Conservation (phyloP, 257 asterid genomes). For the Penstemon barbatus region DNA sequence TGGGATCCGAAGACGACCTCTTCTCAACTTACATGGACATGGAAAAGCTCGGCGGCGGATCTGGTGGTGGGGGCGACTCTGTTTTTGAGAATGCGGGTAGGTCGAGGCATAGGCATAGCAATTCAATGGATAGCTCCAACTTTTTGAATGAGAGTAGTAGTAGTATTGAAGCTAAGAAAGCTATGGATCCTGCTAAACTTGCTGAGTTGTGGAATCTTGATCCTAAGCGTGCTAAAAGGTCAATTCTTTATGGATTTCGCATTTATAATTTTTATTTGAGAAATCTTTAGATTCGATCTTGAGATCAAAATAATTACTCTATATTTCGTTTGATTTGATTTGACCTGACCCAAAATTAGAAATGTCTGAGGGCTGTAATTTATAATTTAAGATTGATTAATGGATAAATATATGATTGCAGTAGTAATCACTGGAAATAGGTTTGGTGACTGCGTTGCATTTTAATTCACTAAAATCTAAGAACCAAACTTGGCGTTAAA, state of each 20-base stretch:
- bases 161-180: constrained; percentile 87
- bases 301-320: no score
- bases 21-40: constrained; percentile 91
- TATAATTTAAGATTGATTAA: not conserved
- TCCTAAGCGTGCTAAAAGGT: constrained; percentile 98
- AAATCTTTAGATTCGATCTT: no score
- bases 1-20: constrained; percentile 93
- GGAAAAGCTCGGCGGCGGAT: constrained; percentile 77
- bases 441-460: not conserved
- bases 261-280: no score
- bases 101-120: constrained; percentile 48
- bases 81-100: constrained; percentile 42
- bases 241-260: no score
- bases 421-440: no score
- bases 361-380: constrained; percentile 6
- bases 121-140: constrained; percentile 74
- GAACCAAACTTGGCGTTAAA: no score
- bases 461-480: no score
- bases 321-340: no score
- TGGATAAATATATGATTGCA: no score
- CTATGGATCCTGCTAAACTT: constrained; percentile 96
- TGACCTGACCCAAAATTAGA: no score
- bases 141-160: constrained; percentile 46
- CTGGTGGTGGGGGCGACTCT: constrained; percentile 31
- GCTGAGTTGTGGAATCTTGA: constrained; percentile 94